Conservation (phyloP, 208 protist species). For the Trypanosoma cruzi region DNA sequence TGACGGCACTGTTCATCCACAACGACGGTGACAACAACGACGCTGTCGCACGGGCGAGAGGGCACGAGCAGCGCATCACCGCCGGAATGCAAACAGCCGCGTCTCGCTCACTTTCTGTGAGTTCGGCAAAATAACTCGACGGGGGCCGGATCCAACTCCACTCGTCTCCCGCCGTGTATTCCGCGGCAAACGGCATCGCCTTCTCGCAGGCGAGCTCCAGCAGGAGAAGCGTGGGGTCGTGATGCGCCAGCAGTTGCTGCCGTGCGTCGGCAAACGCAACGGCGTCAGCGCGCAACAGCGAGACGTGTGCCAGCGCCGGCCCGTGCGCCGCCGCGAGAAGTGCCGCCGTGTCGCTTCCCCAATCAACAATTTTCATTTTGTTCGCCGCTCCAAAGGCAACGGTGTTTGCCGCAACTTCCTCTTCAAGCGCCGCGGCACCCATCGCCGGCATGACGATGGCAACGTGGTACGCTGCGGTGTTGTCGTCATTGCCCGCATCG, state of each 20-base stretch:
- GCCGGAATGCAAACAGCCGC: slow-evolving; percentile 1
- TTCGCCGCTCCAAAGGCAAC: neutral
- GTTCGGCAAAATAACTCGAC: slow-evolving; percentile 26
- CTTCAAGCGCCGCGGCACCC: neutral
- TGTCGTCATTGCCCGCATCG: neutral
- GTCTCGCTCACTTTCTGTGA: neutral
- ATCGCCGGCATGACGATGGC: neutral
- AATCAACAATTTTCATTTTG: slow-evolving; percentile 7
- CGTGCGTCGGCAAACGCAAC: slow-evolving; percentile 11
- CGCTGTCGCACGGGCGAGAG: slow-evolving; percentile 6
- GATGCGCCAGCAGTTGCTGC: slow-evolving; percentile 25
- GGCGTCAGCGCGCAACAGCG: slow-evolving; percentile 2
- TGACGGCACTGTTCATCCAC: slow-evolving; percentile 28
- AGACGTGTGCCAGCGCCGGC: neutral
- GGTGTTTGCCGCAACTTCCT: neutral
- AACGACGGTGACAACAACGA: slow-evolving; percentile 1
- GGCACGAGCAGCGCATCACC: neutral
- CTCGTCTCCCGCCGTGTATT: neutral
- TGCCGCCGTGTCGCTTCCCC: slow-evolving; percentile 2
- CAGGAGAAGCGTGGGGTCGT: slow-evolving; percentile 6
- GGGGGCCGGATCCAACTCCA: slow-evolving; percentile 44
- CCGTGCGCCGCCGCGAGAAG: neutral
- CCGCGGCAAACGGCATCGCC: neutral
- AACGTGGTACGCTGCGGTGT: slow-evolving; percentile 26
- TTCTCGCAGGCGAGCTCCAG: slow-evolving; percentile 4